Evolutionary conservation across 768 basidiomycete species (phyloP), one percentile per base, ranked within the genome.

Genomic region (Sporobolomyces roseus): DNA sequence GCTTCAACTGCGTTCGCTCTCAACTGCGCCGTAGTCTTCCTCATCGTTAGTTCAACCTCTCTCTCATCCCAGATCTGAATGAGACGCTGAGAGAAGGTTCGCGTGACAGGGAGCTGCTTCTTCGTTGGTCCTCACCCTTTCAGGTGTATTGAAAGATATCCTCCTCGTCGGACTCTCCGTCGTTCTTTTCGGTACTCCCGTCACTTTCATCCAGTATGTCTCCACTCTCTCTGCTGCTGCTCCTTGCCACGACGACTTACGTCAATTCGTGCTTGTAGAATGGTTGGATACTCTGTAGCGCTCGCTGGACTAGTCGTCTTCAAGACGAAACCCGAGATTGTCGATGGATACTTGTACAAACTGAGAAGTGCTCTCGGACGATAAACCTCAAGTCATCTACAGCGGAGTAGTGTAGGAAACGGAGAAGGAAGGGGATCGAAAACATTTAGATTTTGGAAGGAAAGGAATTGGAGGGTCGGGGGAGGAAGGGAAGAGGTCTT

Each of bases 1-100:
- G 96, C 94, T 4, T 50, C 66, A n/a, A 74, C 67, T 35, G 93
- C 94, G 0, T 93, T 98, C 81, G 81, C 87, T 43, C 83, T 96
- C 69, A 96, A 97, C 77, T 83, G 96, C 46, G 90, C 93, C 1
- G 93, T 93, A 14, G 93, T 97, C 25, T 97, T 93, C 82, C 83
- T 97, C 75, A 91, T 96, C 36, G 84, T 90, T 53, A 88, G 86
- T 0, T 54, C 35, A 3, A 33, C 19, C 23, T 19, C 46, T 23
- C 32, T 17, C n/a, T 41, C 38, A 9, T 17, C 17, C 38, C 10
- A 9, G 10, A 41, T 17, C 17, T 41, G 38, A 41, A 9, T 41
- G 38, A 9, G 38, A 9, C 38, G 9, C 38, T 9, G 17, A 41
- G 38, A 41, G 17, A 9, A 9, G 17, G 38, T 9, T 9, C 12